Evolutionary conservation across 495 filamentous ascomycete species (phyloP).

Genomic region (Neurospora terricola): DNA sequence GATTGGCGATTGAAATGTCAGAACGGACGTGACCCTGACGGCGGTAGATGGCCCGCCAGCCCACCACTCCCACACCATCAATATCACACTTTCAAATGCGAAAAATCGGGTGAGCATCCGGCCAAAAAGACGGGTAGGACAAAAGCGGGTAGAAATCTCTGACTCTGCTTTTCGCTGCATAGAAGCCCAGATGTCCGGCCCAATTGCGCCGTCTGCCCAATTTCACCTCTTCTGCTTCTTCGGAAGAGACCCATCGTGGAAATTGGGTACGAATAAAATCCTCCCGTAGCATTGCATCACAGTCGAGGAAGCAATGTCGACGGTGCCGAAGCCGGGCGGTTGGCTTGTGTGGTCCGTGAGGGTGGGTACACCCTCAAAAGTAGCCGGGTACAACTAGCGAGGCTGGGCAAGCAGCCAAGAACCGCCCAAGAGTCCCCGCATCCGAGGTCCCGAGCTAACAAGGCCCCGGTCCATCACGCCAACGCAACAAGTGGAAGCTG

Average conservation of each 20-base stretch:
- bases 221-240: not conserved
- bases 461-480: not conserved
- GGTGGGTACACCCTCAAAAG: not conserved
- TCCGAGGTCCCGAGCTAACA: constrained; percentile 16
- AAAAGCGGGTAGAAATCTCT: not conserved
- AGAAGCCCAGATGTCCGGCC: not conserved
- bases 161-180: not conserved
- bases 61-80: not conserved
- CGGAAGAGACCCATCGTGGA: not conserved
- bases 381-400: not conserved
- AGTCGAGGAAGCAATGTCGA: not conserved
- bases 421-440: constrained; percentile 1
- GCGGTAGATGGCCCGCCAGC: not conserved
- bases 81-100: not conserved
- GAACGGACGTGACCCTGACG: not conserved
- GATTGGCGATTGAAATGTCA: not conserved
- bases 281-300: not conserved
- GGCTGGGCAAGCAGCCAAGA: not conserved
- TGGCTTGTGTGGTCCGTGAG: not conserved
- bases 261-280: not conserved
- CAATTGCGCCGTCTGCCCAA: not conserved
- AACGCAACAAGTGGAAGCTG: not conserved
- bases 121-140: not conserved
- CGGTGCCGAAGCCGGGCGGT: not conserved
- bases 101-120: not conserved